Evolutionary conservation across 768 basidiomycete species (phyloP), one percentile per base, ranked within the genome.

Genomic region (Rubroboletus pulcherrimus): DNA sequence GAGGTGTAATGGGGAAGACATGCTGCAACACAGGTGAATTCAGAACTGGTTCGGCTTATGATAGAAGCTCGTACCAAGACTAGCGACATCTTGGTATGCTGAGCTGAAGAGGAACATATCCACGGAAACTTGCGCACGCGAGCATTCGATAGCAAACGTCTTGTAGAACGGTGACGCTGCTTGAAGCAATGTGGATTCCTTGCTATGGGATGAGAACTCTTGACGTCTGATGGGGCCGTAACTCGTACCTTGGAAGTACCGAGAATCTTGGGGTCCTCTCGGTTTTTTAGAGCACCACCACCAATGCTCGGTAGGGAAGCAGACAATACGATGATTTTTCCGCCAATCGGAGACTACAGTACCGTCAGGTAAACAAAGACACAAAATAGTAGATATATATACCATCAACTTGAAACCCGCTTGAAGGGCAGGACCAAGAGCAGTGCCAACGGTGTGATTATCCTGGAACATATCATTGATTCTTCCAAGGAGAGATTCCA

Each of bases 31-130:
- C 8, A 19, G 33, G 29, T 63, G 45, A n/a, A 35, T 38, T 21
- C 31, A 38, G 21, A 29, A 33, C 51, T 30, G 21, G 44, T 34
- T 29, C 5, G 6, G 3, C 24, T 31, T 29, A 9, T 31, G 37
- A 53, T 51, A 4, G 10, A 54, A 17, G 4, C 24, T 30, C 48
- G 59, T 67, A 92, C 93, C 88, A 17, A 99, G 80, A 56, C 86
- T 93, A 1, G 97, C 93, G 42, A 98, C 93, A 73, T 98, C 97
- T 63, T 95, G 94, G 69, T 98, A 99, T 19, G 80, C 78, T 8
- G 93, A 80, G 61, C 91, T 91, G 78, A 98, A 98, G 55, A 99
- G 78, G 86, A 98, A 98, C 96, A 99, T 98, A 71, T 98, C 96
- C 55, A 98, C 96, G 0, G 94, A 93, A 43, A 99, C 92, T 72